phyloP scores from a whole-genome alignment of 2,329 filamentous ascomycete genomes.

The Lasiodiplodia sp. region DNA sequence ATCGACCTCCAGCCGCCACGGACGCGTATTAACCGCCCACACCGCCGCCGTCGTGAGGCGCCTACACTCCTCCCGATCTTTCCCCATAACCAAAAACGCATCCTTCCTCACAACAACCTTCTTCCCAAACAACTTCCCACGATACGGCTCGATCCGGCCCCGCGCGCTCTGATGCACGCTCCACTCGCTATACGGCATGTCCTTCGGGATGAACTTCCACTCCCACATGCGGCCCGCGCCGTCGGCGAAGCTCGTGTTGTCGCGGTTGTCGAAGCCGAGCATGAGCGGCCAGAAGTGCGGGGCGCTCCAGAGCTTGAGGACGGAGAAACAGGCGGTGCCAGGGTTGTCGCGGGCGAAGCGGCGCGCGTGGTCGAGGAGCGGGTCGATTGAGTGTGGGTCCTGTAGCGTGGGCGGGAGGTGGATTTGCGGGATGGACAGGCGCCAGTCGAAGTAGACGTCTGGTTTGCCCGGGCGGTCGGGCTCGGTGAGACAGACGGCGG shows the following conservation, averaged over 20 bases:
- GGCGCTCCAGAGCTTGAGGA: slow-evolving; percentile 57
- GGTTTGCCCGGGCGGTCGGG: slow-evolving; percentile 38
- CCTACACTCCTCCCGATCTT: slow-evolving; percentile 51
- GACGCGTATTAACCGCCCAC: slow-evolving; percentile 57
- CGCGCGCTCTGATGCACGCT: slow-evolving; percentile 52
- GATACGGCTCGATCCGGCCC: slow-evolving; percentile 41
- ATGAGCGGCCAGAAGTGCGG: slow-evolving; percentile 60
- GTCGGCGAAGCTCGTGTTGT: slow-evolving; percentile 51
- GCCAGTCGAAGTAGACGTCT: slow-evolving; percentile 57
- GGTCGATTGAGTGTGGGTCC: slow-evolving; percentile 45
- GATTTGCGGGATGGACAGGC: slow-evolving; percentile 35
- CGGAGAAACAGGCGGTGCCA: slow-evolving; percentile 48
- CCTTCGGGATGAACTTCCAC: slow-evolving; percentile 59
- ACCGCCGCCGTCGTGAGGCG: slow-evolving; percentile 49
- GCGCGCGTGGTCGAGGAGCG: slow-evolving; percentile 43
- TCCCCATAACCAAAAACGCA: slow-evolving; percentile 56
- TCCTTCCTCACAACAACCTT: slow-evolving; percentile 51
- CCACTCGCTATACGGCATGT: slow-evolving; percentile 54
- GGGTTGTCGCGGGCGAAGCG: slow-evolving; percentile 39
- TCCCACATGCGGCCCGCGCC: slow-evolving; percentile 53
- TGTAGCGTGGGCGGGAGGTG: slow-evolving; percentile 39
- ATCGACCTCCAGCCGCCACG: slow-evolving; percentile 60
- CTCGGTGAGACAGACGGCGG: slow-evolving; percentile 50
- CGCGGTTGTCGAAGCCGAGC: slow-evolving; percentile 49
- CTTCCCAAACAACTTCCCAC: slow-evolving; percentile 36